These are phyloP conservation scores for Macrophomina phaseolina DNA, from an alignment of 2,329 filamentous ascomycete species.

Conservation along the genomic window DNA sequence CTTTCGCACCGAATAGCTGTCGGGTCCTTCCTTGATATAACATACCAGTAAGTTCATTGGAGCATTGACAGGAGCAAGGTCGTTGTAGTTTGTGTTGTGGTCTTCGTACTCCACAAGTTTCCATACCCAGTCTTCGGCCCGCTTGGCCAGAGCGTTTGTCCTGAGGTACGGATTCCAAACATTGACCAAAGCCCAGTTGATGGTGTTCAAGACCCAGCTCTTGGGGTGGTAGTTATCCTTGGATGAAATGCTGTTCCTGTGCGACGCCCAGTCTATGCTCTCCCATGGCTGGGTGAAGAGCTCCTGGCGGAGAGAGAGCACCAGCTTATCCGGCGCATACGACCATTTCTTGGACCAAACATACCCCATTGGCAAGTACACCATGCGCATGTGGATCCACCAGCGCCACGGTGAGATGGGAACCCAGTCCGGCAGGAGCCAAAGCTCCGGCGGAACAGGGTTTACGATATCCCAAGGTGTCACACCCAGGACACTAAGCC, in stretches of 20 bases:
- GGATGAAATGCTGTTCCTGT: slow-evolving; percentile 82
- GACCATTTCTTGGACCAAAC: slow-evolving; percentile 84
- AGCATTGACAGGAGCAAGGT: slow-evolving; percentile 86
- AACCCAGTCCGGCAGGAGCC: slow-evolving; percentile 89
- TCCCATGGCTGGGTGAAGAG: slow-evolving; percentile 80
- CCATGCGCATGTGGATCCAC: slow-evolving; percentile 98
- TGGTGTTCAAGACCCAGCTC: slow-evolving; percentile 76
- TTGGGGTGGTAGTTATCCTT: slow-evolving; percentile 94
- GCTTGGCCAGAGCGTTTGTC: slow-evolving; percentile 66
- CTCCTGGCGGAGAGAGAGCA: slow-evolving; percentile 76
- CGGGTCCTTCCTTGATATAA: slow-evolving; percentile 83
- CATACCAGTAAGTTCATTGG: slow-evolving; percentile 89
- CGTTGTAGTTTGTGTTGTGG: slow-evolving; percentile 85
- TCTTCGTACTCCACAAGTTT: slow-evolving; percentile 89
- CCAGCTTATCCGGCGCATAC: slow-evolving; percentile 76
- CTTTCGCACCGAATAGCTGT: slow-evolving; percentile 70
- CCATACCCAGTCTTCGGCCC: slow-evolving; percentile 81
- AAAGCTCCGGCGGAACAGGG: slow-evolving; percentile 89
- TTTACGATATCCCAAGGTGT: slow-evolving; percentile 92
- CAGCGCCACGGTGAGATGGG: slow-evolving; percentile 90
- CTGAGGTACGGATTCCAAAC: slow-evolving; percentile 83
- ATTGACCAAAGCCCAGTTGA: slow-evolving; percentile 79
- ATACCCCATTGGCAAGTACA: slow-evolving; percentile 92
- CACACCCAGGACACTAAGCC: slow-evolving; percentile 84
- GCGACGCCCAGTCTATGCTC: slow-evolving; percentile 74